A percentile compares a stretch with the other conserved stretches of the same genome.
These are phyloP conservation scores for Durio zibethinus DNA, from an alignment of 345 rosid genomes.

Conservation along the genomic window DNA sequence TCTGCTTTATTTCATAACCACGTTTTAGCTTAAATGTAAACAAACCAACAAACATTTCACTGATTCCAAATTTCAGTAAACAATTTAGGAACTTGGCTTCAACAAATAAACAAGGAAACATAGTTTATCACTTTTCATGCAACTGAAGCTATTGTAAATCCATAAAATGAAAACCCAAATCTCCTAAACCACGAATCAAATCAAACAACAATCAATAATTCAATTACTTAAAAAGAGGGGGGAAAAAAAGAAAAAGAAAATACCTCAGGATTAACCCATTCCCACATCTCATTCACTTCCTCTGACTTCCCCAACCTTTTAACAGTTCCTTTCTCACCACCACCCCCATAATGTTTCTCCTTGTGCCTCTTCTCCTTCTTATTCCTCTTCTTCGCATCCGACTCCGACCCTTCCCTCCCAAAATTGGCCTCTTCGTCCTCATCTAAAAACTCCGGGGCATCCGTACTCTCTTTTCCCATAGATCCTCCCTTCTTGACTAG, in stretches of 20 bases:
- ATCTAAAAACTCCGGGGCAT: slow-evolving; percentile 50
- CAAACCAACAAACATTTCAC: not conserved
- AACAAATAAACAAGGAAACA: not conserved
- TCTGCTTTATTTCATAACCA: not conserved
- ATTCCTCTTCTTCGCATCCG: slow-evolving; percentile 57
- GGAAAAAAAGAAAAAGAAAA: not conserved
- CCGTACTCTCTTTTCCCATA: slow-evolving; percentile 26
- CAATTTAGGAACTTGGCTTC: not conserved
- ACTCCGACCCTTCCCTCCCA: slow-evolving; percentile 33
- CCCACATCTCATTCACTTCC: slow-evolving; percentile 96
- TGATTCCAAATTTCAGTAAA: not conserved
- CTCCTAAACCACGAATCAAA: not conserved
- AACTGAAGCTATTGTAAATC: not conserved
- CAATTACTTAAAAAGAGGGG: not conserved
- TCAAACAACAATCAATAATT: slow-evolving; percentile 7
- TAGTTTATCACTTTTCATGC: not conserved
- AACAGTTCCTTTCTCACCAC: slow-evolving; percentile 38
- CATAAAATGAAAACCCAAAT: not conserved
- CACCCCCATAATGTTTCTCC: slow-evolving; percentile 38
- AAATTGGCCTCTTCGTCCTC: slow-evolving; percentile 50
- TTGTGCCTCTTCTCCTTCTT: slow-evolving; percentile 55
- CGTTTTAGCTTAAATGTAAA: not conserved
- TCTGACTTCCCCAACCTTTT: slow-evolving; percentile 37
- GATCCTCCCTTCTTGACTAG: slow-evolving; percentile 72
- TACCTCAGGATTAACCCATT: slow-evolving; percentile 85